Evolutionary conservation across 2,329 filamentous ascomycete genomes (phyloP).

Genomic region (Aspergillus jensenii): DNA sequence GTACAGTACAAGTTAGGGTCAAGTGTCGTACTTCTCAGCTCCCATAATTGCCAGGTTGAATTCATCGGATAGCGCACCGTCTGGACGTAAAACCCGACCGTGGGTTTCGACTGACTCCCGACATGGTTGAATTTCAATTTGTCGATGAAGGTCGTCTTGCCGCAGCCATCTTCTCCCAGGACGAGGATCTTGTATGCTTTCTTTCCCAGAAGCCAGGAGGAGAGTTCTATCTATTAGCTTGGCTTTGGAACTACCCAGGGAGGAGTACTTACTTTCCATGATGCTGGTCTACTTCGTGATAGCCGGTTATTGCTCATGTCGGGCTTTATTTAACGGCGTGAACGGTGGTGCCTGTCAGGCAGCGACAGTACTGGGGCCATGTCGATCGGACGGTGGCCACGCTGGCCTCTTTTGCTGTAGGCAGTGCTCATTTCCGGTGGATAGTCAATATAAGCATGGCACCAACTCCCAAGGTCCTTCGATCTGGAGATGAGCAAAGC

Average conservation of each 20-base stretch:
- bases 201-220: background rate
- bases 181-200: background rate
- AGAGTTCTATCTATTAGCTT: background rate
- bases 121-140: background rate
- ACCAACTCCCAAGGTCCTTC: constrained; percentile 4
- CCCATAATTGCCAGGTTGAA: background rate
- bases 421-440: too few relatives aligned
- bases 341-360: background rate
- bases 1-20: background rate
- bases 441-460: background rate
- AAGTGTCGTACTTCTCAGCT: background rate
- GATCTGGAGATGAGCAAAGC: background rate
- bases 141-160: background rate
- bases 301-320: background rate
- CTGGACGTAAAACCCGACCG: background rate
- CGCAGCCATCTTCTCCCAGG: background rate
- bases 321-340: background rate
- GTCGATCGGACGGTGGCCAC: background rate
- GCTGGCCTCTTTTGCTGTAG: background rate
- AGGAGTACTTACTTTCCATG: background rate
- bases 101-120: background rate
- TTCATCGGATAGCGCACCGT: background rate
- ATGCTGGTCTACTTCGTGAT: background rate
- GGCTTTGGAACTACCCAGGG: too few relatives aligned
- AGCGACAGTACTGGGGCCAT: background rate